Evolutionary conservation across 805 yeast genomes (phyloP).

Genomic region (Saccharomyces paradoxus): DNA sequence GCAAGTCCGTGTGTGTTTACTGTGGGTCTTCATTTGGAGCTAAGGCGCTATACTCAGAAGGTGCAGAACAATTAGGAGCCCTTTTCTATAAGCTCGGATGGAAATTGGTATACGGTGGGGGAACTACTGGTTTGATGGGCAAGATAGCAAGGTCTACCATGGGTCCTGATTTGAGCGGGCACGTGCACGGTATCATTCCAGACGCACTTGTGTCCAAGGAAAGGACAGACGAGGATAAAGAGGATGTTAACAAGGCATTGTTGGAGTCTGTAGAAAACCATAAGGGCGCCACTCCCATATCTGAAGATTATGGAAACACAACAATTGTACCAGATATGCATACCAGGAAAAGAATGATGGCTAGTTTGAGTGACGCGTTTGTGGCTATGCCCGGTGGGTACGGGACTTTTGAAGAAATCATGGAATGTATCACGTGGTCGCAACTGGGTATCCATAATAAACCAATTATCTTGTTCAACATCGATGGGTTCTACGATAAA

Average conservation of each 20-base stretch:
- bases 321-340: constrained; percentile 85
- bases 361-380: constrained; percentile 76
- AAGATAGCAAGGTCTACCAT: constrained; percentile 59
- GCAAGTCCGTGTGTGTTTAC: constrained; percentile 60
- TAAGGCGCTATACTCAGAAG: constrained; percentile 39
- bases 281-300: constrained; percentile 55
- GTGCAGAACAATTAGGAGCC: constrained; percentile 55
- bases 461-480: constrained; percentile 72
- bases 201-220: constrained; percentile 70
- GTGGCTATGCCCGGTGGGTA: constrained; percentile 89
- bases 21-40: constrained; percentile 79
- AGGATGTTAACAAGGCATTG: constrained; percentile 40
- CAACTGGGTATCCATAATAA: constrained; percentile 79
- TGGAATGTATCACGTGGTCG: constrained; percentile 87
- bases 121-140: constrained; percentile 81
- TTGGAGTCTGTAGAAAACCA: constrained; percentile 51
- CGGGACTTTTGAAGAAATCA: constrained; percentile 81
- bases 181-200: constrained; percentile 84
- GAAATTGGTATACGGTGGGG: constrained; percentile 86
- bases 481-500: constrained; percentile 72
- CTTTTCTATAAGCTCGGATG: constrained; percentile 50
- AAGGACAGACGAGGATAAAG: constrained; percentile 37
- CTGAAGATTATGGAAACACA: constrained; percentile 57
- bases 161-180: constrained; percentile 38
- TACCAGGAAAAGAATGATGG: constrained; percentile 81